A percentile compares a stretch with the other conserved stretches of the same genome.
phyloP scores from a whole-genome alignment of 164 flowering plant species.

The Kingdonia uniflora region DNA sequence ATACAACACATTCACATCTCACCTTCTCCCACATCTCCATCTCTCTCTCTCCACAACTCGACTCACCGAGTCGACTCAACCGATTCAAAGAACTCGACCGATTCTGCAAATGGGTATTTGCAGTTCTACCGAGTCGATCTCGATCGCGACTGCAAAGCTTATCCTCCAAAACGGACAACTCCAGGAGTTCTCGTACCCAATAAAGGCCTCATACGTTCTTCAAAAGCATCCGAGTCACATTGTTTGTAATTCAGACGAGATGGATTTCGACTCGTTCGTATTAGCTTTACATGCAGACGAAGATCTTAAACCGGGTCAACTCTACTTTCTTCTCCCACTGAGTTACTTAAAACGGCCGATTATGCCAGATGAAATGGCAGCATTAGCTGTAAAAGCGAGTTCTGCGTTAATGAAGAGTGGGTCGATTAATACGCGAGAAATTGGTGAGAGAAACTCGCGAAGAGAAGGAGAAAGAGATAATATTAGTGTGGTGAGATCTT shows the following conservation, averaged over 20 bases:
- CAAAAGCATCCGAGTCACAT: constrained; percentile 45
- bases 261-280: constrained; percentile 73
- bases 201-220: constrained; percentile 51
- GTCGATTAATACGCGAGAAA: not conserved
- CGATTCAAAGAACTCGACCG: not conserved
- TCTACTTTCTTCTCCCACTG: constrained; percentile 69
- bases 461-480: not conserved
- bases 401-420: constrained; percentile 25
- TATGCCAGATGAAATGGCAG: constrained; percentile 71
- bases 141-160: constrained; percentile 58
- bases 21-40: not conserved
- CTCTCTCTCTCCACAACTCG: not conserved
- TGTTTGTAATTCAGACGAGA: constrained; percentile 80
- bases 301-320: constrained; percentile 60
- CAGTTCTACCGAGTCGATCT: constrained; percentile 41
- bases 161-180: constrained; percentile 59
- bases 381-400: constrained; percentile 87
- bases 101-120: constrained; percentile 31
- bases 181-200: constrained; percentile 62
- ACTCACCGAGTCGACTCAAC: not conserved
- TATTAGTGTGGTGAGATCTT: not conserved
- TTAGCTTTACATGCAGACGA: constrained; percentile 51
- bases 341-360: constrained; percentile 34
- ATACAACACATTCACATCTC: not conserved
- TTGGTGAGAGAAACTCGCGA: constrained; percentile 5